A percentile compares a stretch with the other conserved stretches of the same genome.
Evolutionary conservation across 78 protist species (phyloP).

Genomic region (Cavenderia fasciculata): DNA sequence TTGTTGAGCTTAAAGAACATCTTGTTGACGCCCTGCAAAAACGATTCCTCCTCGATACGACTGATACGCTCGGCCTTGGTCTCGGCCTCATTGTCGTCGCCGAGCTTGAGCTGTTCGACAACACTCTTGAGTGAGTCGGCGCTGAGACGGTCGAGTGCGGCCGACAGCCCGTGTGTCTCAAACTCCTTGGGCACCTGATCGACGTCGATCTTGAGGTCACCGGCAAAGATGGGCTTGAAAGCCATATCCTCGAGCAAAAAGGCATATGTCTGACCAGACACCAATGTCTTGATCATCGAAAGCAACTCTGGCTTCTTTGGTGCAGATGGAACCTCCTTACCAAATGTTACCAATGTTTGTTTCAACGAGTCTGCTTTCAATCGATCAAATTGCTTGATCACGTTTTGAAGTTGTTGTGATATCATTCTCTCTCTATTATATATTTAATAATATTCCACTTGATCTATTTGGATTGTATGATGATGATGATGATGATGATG

Average conservation of each 20-base stretch:
- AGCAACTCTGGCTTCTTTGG: conserved; percentile 3
- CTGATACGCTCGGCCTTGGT: conserved; percentile 51
- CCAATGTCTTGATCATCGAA: conserved; percentile 3
- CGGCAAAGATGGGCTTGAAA: not conserved
- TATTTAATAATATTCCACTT: no score
- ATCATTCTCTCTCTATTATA: no score
- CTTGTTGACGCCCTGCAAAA: conserved; percentile 25
- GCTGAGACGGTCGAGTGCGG: conserved; percentile 9
- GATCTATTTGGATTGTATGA: no score
- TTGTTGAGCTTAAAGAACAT: not conserved
- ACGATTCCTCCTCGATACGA: conserved; percentile 33
- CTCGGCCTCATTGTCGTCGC: conserved; percentile 22
- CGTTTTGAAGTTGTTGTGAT: no score
- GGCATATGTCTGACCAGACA: not conserved
- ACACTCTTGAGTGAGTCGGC: not conserved
- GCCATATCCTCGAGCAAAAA: not conserved
- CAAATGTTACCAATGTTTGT: no score
- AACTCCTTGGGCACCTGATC: not conserved
- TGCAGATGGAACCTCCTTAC: no score
- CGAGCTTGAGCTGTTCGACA: not conserved
- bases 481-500: no score
- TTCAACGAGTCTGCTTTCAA: no score
- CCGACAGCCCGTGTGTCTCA: not conserved
- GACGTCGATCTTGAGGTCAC: not conserved
- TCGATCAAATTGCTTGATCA: no score